These are phyloP conservation scores for Fusarium nelsonii DNA, from an alignment of 2,329 filamentous ascomycete genomes.

Conservation along the genomic window DNA sequence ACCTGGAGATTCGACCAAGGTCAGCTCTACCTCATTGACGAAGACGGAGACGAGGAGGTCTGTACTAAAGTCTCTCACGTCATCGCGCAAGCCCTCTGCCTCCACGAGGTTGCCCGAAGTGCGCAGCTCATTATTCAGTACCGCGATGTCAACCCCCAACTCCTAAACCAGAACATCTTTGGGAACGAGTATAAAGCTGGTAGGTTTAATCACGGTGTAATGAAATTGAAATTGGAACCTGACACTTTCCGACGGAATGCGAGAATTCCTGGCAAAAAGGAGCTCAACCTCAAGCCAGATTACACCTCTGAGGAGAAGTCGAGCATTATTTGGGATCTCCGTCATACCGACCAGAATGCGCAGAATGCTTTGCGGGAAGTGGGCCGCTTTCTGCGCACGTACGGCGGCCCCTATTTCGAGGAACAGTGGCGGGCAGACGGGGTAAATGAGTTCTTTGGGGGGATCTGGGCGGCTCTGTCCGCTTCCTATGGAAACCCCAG, in stretches of 20 bases:
- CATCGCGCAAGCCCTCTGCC: background rate
- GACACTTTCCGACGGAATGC: too few species aligned
- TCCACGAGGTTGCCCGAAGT: background rate
- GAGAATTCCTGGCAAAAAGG: background rate
- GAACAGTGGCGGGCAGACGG: background rate
- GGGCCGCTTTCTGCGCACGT: background rate
- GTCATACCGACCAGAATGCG: background rate
- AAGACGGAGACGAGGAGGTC: background rate
- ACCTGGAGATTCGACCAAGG: background rate
- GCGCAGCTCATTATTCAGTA: background rate
- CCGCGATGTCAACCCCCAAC: background rate
- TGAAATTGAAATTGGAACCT: background rate
- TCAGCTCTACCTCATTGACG: background rate
- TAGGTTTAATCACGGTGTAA: background rate
- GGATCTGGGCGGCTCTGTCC: background rate
- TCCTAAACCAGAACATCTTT: background rate
- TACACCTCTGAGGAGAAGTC: background rate
- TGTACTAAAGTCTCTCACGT: background rate
- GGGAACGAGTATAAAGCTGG: background rate
- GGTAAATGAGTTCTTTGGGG: accelerated
- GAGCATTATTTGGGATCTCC: background rate
- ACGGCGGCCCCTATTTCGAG: background rate
- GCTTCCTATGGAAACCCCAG: background rate
- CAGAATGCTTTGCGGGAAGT: background rate
- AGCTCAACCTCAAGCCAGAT: background rate